Evolutionary conservation across 2,329 filamentous ascomycete genomes (phyloP).

Genomic region (Claviceps sp.): DNA sequence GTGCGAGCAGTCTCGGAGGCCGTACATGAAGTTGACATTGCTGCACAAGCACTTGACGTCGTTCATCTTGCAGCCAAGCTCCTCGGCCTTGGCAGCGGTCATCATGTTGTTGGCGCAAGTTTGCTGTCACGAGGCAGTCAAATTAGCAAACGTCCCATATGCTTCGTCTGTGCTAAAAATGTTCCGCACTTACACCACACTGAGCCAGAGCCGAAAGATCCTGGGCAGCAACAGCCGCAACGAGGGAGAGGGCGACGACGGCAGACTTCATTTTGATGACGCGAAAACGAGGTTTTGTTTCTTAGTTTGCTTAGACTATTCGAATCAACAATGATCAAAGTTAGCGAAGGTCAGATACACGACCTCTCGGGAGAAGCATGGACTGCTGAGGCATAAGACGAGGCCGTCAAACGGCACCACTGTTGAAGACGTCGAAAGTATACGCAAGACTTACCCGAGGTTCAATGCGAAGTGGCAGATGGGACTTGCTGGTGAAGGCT

Average conservation of each 20-base stretch:
- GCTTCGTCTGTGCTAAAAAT: not conserved
- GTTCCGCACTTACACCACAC: constrained; percentile 36
- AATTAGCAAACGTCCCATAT: not conserved
- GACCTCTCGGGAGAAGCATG: too few relatives aligned
- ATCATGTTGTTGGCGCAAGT: constrained; percentile 39
- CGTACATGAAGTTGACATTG: constrained; percentile 33
- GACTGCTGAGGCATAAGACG: too few relatives aligned
- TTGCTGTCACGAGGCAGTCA: constrained; percentile 21
- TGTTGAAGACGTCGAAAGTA: not conserved
- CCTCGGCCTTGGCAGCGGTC: constrained; percentile 22
- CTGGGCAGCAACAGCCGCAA: constrained; percentile 28
- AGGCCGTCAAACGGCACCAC: too few relatives aligned
- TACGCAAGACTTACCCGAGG: constrained; percentile 1
- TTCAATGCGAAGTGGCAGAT: not conserved
- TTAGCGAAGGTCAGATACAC: too few relatives aligned
- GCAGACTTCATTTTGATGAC: constrained; percentile 37
- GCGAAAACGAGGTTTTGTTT: not conserved
- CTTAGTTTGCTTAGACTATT: not conserved
- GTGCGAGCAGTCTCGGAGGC: constrained; percentile 36
- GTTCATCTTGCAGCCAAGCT: constrained; percentile 30
- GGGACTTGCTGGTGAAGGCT: not conserved
- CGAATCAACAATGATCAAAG: too few relatives aligned
- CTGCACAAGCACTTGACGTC: constrained; percentile 34
- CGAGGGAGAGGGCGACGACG: constrained; percentile 28
- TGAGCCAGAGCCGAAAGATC: constrained; percentile 27